Evolutionary conservation across 805 yeast genomes (phyloP).

Genomic region (Osmozyma mogii): DNA sequence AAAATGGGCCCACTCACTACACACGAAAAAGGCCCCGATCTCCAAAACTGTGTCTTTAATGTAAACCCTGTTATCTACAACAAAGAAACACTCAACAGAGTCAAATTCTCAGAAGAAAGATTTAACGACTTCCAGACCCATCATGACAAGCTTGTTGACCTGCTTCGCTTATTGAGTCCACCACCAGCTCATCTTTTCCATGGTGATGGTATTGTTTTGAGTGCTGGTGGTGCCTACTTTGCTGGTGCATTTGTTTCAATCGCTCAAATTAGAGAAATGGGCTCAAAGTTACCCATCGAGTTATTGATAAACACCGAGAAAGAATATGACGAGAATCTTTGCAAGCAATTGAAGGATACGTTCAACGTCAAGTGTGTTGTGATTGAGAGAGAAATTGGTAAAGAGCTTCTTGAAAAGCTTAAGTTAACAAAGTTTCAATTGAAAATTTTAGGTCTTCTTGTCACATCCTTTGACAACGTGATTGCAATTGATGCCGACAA

Average conservation of each 20-base stretch:
- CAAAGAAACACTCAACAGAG: constrained; percentile 7
- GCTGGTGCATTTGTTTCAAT: constrained; percentile 23
- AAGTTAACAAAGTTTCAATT: constrained; percentile 18
- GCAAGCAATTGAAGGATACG: constrained; percentile 17
- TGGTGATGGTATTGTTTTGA: constrained; percentile 31
- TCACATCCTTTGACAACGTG: constrained; percentile 26
- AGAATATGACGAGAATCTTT: constrained; percentile 19
- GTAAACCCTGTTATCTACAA: constrained; percentile 9
- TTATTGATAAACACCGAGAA: constrained; percentile 18
- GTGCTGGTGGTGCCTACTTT: constrained; percentile 20
- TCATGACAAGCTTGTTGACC: constrained; percentile 21
- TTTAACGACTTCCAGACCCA: constrained; percentile 15
- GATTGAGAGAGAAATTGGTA: constrained; percentile 19
- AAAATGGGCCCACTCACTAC: constrained; percentile 4
- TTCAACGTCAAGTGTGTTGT: constrained; percentile 22
- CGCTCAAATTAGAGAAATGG: constrained; percentile 23
- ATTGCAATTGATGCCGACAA: constrained; percentile 28
- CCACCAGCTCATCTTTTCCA: constrained; percentile 19
- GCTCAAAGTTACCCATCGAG: constrained; percentile 28
- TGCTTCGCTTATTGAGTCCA: constrained; percentile 16
- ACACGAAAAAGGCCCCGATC: constrained; percentile 11
- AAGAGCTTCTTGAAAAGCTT: constrained; percentile 12
- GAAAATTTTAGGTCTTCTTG: constrained; percentile 24
- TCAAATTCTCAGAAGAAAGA: constrained; percentile 10
- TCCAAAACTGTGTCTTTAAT: constrained; percentile 8